Base-by-base conservation (phyloP, 768 basidiomycete species). In the Hygrophoropsis aurantiaca region DNA sequence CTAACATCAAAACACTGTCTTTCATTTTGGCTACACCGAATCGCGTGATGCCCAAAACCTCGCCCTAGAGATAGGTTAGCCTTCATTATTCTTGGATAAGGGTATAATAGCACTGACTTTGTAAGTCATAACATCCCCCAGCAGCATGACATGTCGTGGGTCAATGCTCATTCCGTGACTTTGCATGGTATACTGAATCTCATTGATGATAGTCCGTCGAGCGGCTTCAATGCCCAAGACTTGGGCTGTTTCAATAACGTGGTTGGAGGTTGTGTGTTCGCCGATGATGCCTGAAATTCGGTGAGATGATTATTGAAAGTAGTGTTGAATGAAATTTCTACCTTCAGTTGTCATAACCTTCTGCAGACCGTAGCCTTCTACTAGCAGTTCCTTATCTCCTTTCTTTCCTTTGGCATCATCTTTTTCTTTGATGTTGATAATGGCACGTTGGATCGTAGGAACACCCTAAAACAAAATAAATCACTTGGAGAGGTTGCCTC, bases 11-110 rank as follows among this genome's bases (percentile, higher is more conserved):
- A 1, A 97, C 94, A 59, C 91, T 93, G 68, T 99, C 97, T 68
- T 98, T 98, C 93, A 98, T 98, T 73, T 97, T 97, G 7, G 94
- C 91, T 20, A 99, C 95, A 61, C 97, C 97, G 68, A 98, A 98
- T 24, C 97, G 89, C 6, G 97, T 99, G 66, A 99, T 98, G 37
- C 97, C 97, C 42, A 99, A 72, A 1, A 98, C 94, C 64, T 98
- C 95, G 35, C 97, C 97, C 90, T 94, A 62, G 16, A 21, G 1
- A 26, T 24, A 48, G 11, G 21, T 49, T 16, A 51, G 21, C 36
- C 15, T 42, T 21, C 25, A 34, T n/a, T n/a, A 24, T 18, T 30
- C 27, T 6, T 7, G 13, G 13, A 27, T 38, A 38, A 18, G 13
- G 20, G 21, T 4, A 44, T 21, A 27, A 16, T 35, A 24, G 36